phyloP scores from a whole-genome alignment of 2,329 filamentous ascomycete species.

The Plenodomus lindquistii region DNA sequence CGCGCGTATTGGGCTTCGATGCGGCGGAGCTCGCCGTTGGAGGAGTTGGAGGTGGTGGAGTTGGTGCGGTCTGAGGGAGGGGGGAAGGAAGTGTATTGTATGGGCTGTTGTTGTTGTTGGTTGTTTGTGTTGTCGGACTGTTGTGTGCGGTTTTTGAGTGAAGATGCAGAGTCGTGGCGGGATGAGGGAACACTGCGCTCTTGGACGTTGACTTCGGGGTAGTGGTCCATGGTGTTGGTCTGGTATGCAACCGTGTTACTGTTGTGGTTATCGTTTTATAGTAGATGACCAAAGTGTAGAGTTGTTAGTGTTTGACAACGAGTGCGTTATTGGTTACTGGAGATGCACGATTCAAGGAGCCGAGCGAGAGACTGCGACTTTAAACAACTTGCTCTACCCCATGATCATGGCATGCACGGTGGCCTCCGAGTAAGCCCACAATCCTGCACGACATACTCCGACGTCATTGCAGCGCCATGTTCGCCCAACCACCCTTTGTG shows the following conservation, averaged over 20 bases:
- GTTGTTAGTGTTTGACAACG: background rate
- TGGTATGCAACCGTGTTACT: background rate
- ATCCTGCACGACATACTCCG: conserved; percentile 11
- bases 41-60: conserved; percentile 10
- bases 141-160: conserved; percentile 9
- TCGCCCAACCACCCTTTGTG: conserved; percentile 16
- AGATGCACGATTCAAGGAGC: background rate
- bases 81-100: conserved; percentile 16
- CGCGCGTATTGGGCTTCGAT: conserved; percentile 22
- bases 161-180: conserved; percentile 23
- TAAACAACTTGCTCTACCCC: conserved; percentile 8
- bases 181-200: conserved; percentile 22
- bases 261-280: background rate
- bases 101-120: background rate
- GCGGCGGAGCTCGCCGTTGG: conserved; percentile 6
- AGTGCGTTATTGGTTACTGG: background rate
- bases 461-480: conserved; percentile 18
- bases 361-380: background rate
- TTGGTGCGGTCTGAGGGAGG: conserved; percentile 15
- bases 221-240: conserved; percentile 23
- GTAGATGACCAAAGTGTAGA: background rate
- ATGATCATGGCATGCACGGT: background rate
- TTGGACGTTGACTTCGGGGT: conserved; percentile 25
- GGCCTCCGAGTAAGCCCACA: conserved; percentile 1
- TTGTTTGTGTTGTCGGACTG: conserved; percentile 1